Percentiles rank a stretch among this genome's conserved stretches.
phyloP scores from a whole-genome alignment of 2,329 filamentous ascomycete genomes.

The Ophiostoma himal-ulmi region DNA sequence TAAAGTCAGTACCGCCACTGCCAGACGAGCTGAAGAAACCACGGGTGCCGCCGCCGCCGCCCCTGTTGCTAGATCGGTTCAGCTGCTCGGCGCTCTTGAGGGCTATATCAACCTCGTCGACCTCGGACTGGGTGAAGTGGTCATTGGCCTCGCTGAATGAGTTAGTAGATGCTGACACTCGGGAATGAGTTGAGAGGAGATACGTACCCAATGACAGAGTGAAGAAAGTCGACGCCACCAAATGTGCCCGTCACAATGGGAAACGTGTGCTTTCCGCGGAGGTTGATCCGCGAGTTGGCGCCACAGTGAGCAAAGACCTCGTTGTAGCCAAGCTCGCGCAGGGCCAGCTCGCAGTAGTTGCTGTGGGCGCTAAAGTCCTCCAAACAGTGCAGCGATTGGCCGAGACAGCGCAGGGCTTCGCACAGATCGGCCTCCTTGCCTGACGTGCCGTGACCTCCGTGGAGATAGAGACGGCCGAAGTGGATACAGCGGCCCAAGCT shows the following conservation, averaged over 20 bases:
- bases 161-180: neutral
- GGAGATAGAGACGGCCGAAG: slow-evolving; percentile 68
- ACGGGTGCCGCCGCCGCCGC: slow-evolving; percentile 30
- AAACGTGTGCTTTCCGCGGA: slow-evolving; percentile 61
- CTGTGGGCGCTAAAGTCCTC: slow-evolving; percentile 78
- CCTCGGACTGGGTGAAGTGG: slow-evolving; percentile 78
- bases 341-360: slow-evolving; percentile 73
- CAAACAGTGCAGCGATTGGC: slow-evolving; percentile 69
- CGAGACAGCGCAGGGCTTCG: slow-evolving; percentile 70
- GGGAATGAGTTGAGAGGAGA: neutral
- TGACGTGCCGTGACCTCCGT: slow-evolving; percentile 51
- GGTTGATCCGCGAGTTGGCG: slow-evolving; percentile 56
- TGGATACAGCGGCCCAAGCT: slow-evolving; percentile 71
- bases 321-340: slow-evolving; percentile 64
- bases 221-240: slow-evolving; percentile 76
- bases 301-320: slow-evolving; percentile 72
- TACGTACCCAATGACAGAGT: slow-evolving; percentile 56
- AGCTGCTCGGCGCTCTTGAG: slow-evolving; percentile 61
- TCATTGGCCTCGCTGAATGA: slow-evolving; percentile 60
- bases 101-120: slow-evolving; percentile 72
- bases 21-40: slow-evolving; percentile 36
- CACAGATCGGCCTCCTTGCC: slow-evolving; percentile 73
- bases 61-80: slow-evolving; percentile 30
- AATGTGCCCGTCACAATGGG: slow-evolving; percentile 72
- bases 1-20: slow-evolving; percentile 50